Evolutionary conservation across 352 stramenopile species (phyloP), one percentile per base, ranked within the genome.

Genomic region (Phytophthora quininea): DNA sequence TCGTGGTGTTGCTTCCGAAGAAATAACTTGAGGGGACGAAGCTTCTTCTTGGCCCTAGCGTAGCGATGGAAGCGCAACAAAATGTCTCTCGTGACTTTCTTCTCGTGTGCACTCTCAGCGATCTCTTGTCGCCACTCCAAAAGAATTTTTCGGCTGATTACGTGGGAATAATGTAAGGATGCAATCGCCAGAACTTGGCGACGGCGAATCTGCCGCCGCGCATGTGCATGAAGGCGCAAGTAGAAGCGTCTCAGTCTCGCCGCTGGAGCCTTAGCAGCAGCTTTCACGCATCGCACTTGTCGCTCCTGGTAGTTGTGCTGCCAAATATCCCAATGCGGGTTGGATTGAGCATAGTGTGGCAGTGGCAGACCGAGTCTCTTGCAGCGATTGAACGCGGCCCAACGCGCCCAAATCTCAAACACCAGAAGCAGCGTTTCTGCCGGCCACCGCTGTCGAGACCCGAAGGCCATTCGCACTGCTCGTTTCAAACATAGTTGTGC

Each of bases 401-500:
- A 92, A 3, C 84, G 84, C 29, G 74, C 69, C 86, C 86, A 94
- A 29, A 91, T 82, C 24, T 89, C 76, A 51, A 92, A 91, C 12
- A 86, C 73, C 9, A 77, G 69, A 15, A 91, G 69, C 31, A 92
- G 59, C 31, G 81, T 86, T 61, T 94, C 86, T 3, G 67, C 76
- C 1, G 74, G 64, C 86, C 86, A 94, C 24, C 80, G 69, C 4
- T 82, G 79, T 3, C 80, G 79, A 1, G 78, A 67, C 3, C 78
- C 69, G 31, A 92, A 90, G 3, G 84, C 84, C 54, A 92, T 67
- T 0, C 86, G 77, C 0, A 77, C 82, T 0, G 86, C 86, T 0
- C 84, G 84, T 50, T 91, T 92, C 33, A 94, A 74, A 59, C 82
- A 92, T 11, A 94, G 75, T 51, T 92, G 79, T 9, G 86, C 84